Percentiles rank a stretch among this genome's conserved stretches.
These are phyloP conservation scores for Cystofilobasidium ferigula DNA, from an alignment of 768 basidiomycete species.

Conservation along the genomic window DNA sequence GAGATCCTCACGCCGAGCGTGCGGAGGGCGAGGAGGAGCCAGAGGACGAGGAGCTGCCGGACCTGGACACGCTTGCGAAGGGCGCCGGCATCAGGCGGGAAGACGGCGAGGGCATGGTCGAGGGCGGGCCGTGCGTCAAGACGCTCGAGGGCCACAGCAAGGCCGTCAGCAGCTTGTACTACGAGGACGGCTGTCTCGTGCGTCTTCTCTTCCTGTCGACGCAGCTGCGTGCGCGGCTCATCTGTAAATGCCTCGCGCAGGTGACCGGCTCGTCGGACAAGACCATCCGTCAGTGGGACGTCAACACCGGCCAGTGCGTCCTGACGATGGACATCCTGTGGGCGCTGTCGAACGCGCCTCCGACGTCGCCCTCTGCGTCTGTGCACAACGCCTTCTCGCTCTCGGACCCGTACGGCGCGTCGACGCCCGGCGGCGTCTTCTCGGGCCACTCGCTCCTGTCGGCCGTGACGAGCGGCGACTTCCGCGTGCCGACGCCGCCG, in stretches of 20 bases:
- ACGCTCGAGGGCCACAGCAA: conserved; percentile 83
- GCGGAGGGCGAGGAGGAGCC: conserved; percentile 29
- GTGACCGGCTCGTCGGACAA: conserved; percentile 97
- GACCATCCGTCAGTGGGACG: conserved; percentile 96
- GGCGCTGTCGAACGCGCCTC: conserved; percentile 86
- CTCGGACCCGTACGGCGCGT: conserved; percentile 1
- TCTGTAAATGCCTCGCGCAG: conserved; percentile 39
- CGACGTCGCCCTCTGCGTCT: conserved; percentile 27
- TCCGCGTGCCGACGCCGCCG: conserved; percentile 74
- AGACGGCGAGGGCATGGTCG: conserved; percentile 27
- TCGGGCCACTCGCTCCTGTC: conserved; percentile 44
- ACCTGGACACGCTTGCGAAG: conserved; percentile 2
- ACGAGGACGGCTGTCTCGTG: conserved; percentile 87
- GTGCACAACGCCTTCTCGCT: conserved; percentile 15
- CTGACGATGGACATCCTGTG: conserved; percentile 99
- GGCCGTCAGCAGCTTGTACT: conserved; percentile 84
- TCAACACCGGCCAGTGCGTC: conserved; percentile 91
- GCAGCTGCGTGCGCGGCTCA: neutral
- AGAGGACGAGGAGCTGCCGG: conserved; percentile 28
- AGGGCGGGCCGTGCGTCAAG: conserved; percentile 49
- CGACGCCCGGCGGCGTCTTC: neutral
- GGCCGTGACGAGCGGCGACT: conserved; percentile 52
- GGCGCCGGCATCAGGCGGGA: conserved; percentile 9
- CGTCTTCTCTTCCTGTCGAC: conserved; percentile 30
- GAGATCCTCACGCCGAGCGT: neutral